These are phyloP conservation scores for Coemansia sp. DNA, from an alignment of 192 early-diverging fungal genomes.

Conservation along the genomic window DNA sequence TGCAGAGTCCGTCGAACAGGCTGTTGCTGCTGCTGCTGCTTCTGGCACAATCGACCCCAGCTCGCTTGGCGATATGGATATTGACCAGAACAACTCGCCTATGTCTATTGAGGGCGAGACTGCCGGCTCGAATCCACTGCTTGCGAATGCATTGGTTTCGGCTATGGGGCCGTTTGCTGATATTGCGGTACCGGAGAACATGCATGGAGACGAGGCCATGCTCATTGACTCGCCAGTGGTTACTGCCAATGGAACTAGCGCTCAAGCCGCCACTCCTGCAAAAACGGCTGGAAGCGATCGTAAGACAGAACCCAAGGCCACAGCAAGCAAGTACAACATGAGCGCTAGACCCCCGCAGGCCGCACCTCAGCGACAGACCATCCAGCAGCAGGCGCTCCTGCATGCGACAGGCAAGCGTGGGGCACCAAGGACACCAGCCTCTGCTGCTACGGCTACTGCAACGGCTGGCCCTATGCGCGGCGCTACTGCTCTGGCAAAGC, in stretches of 20 bases:
- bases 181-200: neutral
- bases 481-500: neutral
- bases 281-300: neutral
- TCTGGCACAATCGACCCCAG: constrained; percentile 36
- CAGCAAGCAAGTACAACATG: neutral
- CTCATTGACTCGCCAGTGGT: constrained; percentile 20
- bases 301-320: neutral
- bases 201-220: constrained; percentile 22
- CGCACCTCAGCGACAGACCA: constrained; percentile 17
- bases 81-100: constrained; percentile 5
- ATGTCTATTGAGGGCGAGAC: constrained; percentile 2
- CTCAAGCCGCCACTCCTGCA: neutral
- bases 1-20: neutral
- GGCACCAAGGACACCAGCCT: constrained; percentile 2
- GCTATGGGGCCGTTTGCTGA: constrained; percentile 17
- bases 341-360: neutral
- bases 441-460: constrained; percentile 11
- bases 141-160: constrained; percentile 23
- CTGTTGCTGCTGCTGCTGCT: neutral
- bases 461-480: neutral
- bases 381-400: constrained; percentile 29
- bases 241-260: neutral
- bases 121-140: constrained; percentile 13
- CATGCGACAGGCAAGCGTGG: constrained; percentile 12
- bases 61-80: constrained; percentile 16